Conservation (phyloP, 2,329 filamentous ascomycete species). For the Penicillium sp. region DNA sequence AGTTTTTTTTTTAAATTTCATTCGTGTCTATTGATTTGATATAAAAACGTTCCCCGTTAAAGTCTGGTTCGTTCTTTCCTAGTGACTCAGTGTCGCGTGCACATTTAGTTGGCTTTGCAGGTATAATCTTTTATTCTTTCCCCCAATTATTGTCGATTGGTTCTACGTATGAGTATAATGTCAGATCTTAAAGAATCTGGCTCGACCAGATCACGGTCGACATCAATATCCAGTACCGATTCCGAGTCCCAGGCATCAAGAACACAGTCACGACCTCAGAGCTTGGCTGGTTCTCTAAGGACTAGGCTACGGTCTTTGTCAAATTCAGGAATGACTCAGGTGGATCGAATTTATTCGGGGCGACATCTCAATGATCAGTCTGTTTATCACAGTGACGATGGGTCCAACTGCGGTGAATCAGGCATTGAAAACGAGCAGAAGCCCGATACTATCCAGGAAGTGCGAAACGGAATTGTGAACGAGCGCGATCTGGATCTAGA, state of each 20-base stretch:
- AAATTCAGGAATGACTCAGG: conserved; percentile 10
- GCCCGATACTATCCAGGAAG: conserved; percentile 22
- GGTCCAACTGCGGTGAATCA: conserved; percentile 11
- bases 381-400: conserved; percentile 31
- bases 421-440: conserved; percentile 12
- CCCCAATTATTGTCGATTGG: neutral
- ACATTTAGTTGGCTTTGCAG: neutral
- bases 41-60: neutral
- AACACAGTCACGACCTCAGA: conserved; percentile 5
- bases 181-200: conserved; percentile 6
- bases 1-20: neutral
- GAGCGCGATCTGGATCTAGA: conserved; percentile 32
- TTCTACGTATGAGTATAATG: conserved; percentile 11
- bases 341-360: conserved; percentile 32
- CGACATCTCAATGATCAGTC: conserved; percentile 37
- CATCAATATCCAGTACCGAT: conserved; percentile 19
- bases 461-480: conserved; percentile 26
- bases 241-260: conserved; percentile 11
- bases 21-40: neutral
- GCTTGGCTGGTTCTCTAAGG: conserved; percentile 2
- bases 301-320: conserved; percentile 20
- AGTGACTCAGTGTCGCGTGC: neutral
- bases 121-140: neutral
- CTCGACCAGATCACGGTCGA: conserved; percentile 15
- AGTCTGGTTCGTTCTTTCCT: neutral